Evolutionary conservation across 129 eudicot species (phyloP), one percentile per base, ranked within the genome.

Genomic region (Gnaphalium uliginosum): DNA sequence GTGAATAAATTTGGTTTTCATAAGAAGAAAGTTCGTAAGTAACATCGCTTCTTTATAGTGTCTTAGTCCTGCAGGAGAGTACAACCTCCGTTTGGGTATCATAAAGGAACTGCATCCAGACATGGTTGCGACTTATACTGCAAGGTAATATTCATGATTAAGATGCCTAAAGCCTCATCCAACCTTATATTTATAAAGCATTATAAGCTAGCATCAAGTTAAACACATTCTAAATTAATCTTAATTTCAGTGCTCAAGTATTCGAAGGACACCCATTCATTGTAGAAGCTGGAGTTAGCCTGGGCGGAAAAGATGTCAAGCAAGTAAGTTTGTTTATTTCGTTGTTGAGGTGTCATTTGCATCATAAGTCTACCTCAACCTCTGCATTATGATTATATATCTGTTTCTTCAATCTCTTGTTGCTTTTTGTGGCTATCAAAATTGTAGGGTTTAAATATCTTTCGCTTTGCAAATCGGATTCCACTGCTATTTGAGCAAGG

Each of bases 11-110:
- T 68, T 68, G 66, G 75, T 60, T 8, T 54, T 70, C 10, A 33
- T 25, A 17, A 35, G 23, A 35, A 8, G 62, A 48, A 29, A 59
- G 32, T 43, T 72, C 30, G 13, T 68, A 27, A 51, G 35, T 57
- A 43, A n/a, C 69, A 43, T 25, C 51, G 59, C 75, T 50, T 8
- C 72, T 66, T 68, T 81, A 79, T 86, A 94, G 99, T 91, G 97
- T 78, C 97, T 95, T 79, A 95, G 97, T 84, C 99, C 99, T 83
- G 99, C 99, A 54, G 99, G 99, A 39, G 99, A 95, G 87, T 95
- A 95, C 87, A 95, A 95, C 78, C 87, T 95, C 70, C 99, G 97
- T 48, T 81, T 95, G 59, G 99, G 99, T 69, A 95, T 95, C 62
- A 82, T 95, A 76, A 95, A 95, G 87, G 99, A 95, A 84, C 89